Base-by-base conservation (phyloP, 495 filamentous ascomycete genomes). In the Mycothermus thermophilus region DNA sequence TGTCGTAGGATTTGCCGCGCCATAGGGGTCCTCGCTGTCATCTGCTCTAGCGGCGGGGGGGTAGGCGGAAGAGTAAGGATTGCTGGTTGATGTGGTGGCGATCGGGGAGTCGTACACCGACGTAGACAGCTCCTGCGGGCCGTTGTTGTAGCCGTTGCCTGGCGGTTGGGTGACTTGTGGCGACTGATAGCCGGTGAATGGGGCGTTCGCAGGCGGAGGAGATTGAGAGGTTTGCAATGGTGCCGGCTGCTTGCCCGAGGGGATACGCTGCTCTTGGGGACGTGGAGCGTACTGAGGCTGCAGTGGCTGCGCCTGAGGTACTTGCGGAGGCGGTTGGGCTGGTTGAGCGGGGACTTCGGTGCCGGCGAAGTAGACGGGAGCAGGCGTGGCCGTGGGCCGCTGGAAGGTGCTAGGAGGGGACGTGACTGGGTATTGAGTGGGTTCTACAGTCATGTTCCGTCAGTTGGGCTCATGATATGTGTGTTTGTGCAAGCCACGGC, bases 81-180 rank as follows among this genome's bases (percentile, higher is more conserved):
- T 57, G 54, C 20, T 54, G 51, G 7, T 60, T 48, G 33, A 67
- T 63, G 31, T 68, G 67, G 26, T 66, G 60, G 75, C 77, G 25
- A 82, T 70, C 13, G 83, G 83, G 5, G 80, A 83, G 48, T 88
- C 80, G 43, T 90, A 92, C 8, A 73, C 72, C 5, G 80, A 80
- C n/a, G 83, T 85, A 21, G 80, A 79, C 26, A 92, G 63, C 63
- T 92, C 83, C 54, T 88, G 83, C 1, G 83, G 83, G 29, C 77
- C 74, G 39, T 41, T 57, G 8, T 75, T 75, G 45, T 81, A 82
- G 30, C 74, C 82, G 41, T 77, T 85, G 52, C 79, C 75, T 4
- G 77, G 80, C 67, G 52, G 50, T 58, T 45, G 51, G 63, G 46
- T 57, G 33, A 53, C 42, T 48, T 62, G 41, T 34, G 65, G 55